These are phyloP conservation scores for Sicyos baderoa DNA, from an alignment of 306 rosid species.

Conservation along the genomic window DNA sequence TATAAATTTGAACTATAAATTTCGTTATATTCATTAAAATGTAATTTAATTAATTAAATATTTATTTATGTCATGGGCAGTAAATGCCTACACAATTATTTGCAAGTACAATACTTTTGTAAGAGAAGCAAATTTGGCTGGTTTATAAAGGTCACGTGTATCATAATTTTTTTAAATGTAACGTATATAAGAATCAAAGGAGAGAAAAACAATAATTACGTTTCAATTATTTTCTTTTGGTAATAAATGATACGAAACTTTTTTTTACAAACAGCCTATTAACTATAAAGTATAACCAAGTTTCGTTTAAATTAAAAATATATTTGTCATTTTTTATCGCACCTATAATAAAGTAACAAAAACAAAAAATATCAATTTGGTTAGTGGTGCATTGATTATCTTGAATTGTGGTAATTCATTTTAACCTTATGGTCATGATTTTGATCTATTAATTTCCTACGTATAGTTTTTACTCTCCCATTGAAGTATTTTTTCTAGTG, in stretches of 20 bases:
- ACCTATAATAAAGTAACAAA: not conserved
- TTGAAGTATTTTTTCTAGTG: no score
- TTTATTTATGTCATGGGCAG: not conserved
- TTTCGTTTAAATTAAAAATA: not conserved
- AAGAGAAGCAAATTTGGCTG: not conserved
- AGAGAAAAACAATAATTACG: not conserved
- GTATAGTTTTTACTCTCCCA: no score
- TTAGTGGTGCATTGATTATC: no score
- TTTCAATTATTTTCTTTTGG: not conserved
- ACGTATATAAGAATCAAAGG: not conserved
- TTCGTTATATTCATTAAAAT: no score
- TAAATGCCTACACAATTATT: not conserved
- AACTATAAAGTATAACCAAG: not conserved
- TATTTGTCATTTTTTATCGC: not conserved
- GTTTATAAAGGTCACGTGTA: not conserved
- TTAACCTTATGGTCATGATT: no score
- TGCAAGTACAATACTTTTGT: not conserved
- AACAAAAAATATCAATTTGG: no score
- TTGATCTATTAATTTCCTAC: no score
- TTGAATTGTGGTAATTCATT: no score
- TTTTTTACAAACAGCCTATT: not conserved
- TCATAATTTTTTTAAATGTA: not conserved
- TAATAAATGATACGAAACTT: not conserved
- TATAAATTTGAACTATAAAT: no score
- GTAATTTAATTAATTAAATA: no score